Percentiles rank a stretch among this genome's conserved stretches.
Conservation (phyloP, 2,329 filamentous ascomycete species). For the Fusarium sp. region DNA sequence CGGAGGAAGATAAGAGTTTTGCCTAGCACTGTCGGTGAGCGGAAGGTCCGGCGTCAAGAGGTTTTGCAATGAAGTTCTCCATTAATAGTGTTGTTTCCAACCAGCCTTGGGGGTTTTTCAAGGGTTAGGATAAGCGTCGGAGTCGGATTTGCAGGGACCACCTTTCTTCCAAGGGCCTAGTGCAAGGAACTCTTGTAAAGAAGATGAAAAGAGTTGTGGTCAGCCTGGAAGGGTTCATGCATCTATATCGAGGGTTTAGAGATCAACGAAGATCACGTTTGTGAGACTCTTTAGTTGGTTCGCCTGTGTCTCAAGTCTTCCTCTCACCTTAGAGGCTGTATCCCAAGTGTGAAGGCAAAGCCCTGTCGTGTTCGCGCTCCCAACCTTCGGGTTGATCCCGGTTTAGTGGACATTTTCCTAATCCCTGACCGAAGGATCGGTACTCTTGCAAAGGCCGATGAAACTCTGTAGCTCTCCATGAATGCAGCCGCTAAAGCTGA, state of each 20-base stretch:
- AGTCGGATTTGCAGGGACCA: slow-evolving; percentile 16
- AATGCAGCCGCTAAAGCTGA: slow-evolving; percentile 35
- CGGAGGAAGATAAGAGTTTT: slow-evolving; percentile 28
- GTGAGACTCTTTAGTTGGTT: slow-evolving; percentile 3
- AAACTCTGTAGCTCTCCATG: slow-evolving; percentile 38
- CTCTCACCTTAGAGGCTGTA: slow-evolving; percentile 1
- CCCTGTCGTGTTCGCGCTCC: slow-evolving; percentile 22
- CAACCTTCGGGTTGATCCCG: slow-evolving; percentile 28
- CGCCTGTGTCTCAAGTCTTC: background rate
- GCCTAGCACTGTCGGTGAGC: slow-evolving; percentile 40
- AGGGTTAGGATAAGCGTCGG: slow-evolving; percentile 27
- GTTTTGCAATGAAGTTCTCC: slow-evolving; percentile 11
- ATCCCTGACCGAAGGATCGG: slow-evolving; percentile 44
- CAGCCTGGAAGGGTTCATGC: slow-evolving; percentile 1
- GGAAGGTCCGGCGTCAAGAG: slow-evolving; percentile 16
- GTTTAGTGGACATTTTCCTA: slow-evolving; percentile 27
- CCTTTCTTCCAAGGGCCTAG: background rate
- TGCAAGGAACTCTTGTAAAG: slow-evolving; percentile 1
- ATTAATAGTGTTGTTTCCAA: slow-evolving; percentile 14
- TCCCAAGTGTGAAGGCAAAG: slow-evolving; percentile 9
- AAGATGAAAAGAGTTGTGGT: background rate
- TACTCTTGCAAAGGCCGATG: slow-evolving; percentile 42
- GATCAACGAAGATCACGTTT: background rate
- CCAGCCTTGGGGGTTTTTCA: slow-evolving; percentile 8
- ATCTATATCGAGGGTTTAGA: background rate